Base-by-base conservation (phyloP, 164 flowering plant genomes). In the Vitis labrusca region DNA sequence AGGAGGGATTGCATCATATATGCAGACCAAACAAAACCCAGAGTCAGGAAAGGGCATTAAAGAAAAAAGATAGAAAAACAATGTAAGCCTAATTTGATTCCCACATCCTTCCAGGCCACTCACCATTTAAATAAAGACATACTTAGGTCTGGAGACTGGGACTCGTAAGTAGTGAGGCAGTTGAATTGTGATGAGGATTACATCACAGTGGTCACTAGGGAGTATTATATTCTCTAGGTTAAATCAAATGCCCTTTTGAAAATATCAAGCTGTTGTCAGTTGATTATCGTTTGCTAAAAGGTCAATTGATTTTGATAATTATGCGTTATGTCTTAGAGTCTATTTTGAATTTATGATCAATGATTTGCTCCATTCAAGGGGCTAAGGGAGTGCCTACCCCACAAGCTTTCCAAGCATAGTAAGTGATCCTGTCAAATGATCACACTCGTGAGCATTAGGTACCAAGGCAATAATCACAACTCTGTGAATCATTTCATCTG, bases 301-400 rank as follows among this genome's bases (percentile, higher is more conserved):
- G 63, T 71, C 74, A 59, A 58, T 58, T 59, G 69, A 64, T 71
- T 71, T 71, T 64, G 61, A 65, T 69, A 64, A 71, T 65, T 50
- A 65, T 71, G 74, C 23, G 64, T 64, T 59, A 71, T 63, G 66
- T 62, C 16, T 53, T 53, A 12, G 54, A 62, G 14, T 65, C 19
- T 37, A 5, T 65, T 50, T 37, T 37, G 44, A 6, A 37, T 37
- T 37, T 37, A 37, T 37, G 27, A 58, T 58, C 61, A 16, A n/a
- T 8, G 63, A 16, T 65, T 65, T 37, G 60, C 17, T 66, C 61
- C 47, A 19, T 14, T 59, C 50, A 14, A 50, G 60, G 48, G 44
- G 2, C 44, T 37, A 37, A 37, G 44, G 44, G 44, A 66, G 63
- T 66, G 61, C 54, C 29, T 52, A 30, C 52, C 71, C 57, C 50